Percentiles rank a stretch among this genome's conserved stretches.
phyloP scores from a whole-genome alignment of 1,284 basidiomycete genomes.

The Tilletia caries region DNA sequence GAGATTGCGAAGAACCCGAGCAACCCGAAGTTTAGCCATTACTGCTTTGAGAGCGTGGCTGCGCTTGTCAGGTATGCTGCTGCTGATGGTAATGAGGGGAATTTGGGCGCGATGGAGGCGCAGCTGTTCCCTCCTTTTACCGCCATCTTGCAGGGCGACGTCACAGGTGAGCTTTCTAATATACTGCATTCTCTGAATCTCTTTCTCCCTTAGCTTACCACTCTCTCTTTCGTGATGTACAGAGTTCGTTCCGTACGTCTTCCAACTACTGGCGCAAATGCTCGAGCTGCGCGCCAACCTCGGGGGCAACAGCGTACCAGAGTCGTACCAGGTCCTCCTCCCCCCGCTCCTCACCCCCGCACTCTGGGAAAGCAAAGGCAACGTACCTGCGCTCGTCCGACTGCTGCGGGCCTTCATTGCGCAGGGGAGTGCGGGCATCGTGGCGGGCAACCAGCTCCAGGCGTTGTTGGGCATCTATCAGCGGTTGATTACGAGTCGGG shows the following conservation, averaged over 20 bases:
- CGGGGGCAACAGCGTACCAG: constrained; percentile 60
- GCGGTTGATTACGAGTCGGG: constrained; percentile 80
- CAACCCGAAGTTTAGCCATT: constrained; percentile 96
- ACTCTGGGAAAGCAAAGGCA: constrained; percentile 93
- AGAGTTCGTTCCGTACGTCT: constrained; percentile 97
- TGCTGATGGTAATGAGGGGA: constrained; percentile 62
- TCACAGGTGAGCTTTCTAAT: constrained; percentile 66
- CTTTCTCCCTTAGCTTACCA: not conserved
- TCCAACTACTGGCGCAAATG: constrained; percentile 95
- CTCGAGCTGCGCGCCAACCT: constrained; percentile 71
- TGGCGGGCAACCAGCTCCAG: constrained; percentile 70
- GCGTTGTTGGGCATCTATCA: constrained; percentile 85
- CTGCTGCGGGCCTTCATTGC: constrained; percentile 79
- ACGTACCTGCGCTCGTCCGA: constrained; percentile 86
- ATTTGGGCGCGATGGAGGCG: constrained; percentile 73
- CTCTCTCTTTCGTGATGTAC: constrained; percentile 12
- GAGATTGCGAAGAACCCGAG: constrained; percentile 91
- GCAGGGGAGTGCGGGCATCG: constrained; percentile 69
- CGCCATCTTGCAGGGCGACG: constrained; percentile 81
- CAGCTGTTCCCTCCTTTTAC: constrained; percentile 78
- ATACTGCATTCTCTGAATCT: not conserved
- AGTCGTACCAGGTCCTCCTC: constrained; percentile 74
- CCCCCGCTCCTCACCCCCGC: constrained; percentile 79
- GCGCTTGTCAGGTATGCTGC: constrained; percentile 69
- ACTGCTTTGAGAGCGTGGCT: constrained; percentile 90